Percentiles rank a stretch among this genome's conserved stretches.
Evolutionary conservation across 164 flowering plant genomes (phyloP).

Genomic region (Aristolochia contorta): DNA sequence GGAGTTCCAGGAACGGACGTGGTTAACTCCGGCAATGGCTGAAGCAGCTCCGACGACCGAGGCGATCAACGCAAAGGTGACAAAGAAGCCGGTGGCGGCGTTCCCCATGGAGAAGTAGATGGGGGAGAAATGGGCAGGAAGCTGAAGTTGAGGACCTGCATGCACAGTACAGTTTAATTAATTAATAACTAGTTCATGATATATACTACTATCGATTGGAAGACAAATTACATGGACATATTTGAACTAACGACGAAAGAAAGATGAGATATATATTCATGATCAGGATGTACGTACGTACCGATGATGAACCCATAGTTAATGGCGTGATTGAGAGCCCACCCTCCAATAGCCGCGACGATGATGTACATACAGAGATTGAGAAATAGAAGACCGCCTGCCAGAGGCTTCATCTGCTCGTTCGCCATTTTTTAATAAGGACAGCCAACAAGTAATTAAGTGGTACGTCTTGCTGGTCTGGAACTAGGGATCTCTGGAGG

Average conservation of each 20-base stretch:
- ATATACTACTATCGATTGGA: too few species aligned
- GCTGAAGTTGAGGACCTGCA: constrained; percentile 52
- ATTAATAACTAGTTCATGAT: too few species aligned
- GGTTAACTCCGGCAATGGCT: constrained; percentile 47
- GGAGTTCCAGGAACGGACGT: constrained; percentile 42
- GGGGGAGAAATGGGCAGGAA: constrained; percentile 84
- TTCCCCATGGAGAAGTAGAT: constrained; percentile 87
- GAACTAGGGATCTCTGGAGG: neutral
- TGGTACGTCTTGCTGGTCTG: neutral
- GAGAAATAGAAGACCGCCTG: constrained; percentile 46
- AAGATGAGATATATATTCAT: too few species aligned
- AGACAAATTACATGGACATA: too few species aligned
- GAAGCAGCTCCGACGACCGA: constrained; percentile 80
- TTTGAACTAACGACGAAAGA: too few species aligned
- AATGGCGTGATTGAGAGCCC: constrained; percentile 76
- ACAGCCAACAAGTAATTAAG: neutral
- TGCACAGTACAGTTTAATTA: neutral
- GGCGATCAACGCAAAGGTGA: constrained; percentile 58
- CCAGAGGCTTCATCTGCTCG: constrained; percentile 39
- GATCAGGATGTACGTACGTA: too few species aligned
- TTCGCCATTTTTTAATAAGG: constrained; percentile 35
- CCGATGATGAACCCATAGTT: constrained; percentile 84
- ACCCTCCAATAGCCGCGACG: constrained; percentile 68
- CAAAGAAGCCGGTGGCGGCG: constrained; percentile 87
- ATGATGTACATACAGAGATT: constrained; percentile 84